Conservation (phyloP, 345 rosid genomes). For the Gossypium anomalum region DNA sequence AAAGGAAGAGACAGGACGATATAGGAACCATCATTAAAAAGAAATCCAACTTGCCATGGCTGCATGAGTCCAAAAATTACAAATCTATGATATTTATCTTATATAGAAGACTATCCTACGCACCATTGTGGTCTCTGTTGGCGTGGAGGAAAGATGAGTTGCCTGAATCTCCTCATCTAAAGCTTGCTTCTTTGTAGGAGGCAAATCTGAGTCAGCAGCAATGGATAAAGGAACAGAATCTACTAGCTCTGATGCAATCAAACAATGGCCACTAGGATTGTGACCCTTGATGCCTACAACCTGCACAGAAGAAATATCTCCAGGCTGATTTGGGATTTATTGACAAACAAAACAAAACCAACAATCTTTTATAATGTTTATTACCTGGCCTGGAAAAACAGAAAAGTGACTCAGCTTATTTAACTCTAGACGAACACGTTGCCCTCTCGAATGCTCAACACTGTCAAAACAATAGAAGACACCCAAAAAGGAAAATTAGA, state of each 20-base stretch:
- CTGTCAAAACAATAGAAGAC: slow-evolving; percentile 33
- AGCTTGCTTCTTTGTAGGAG: slow-evolving; percentile 73
- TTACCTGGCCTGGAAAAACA: slow-evolving; percentile 96
- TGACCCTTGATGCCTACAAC: slow-evolving; percentile 83
- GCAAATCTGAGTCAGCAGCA: slow-evolving; percentile 36
- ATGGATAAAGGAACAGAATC: slow-evolving; percentile 56
- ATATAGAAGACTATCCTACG: slow-evolving; percentile 28
- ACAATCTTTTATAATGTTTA: slow-evolving; percentile 8
- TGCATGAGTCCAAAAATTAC: not conserved
- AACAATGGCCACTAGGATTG: slow-evolving; percentile 95
- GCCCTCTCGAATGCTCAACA: slow-evolving; percentile 81
- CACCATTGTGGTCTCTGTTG: slow-evolving; percentile 59
- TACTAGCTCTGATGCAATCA: slow-evolving; percentile 68
- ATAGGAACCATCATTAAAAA: not conserved
- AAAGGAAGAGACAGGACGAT: not conserved
- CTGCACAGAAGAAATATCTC: slow-evolving; percentile 39
- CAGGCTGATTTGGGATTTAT: slow-evolving; percentile 18
- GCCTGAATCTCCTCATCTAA: slow-evolving; percentile 49
- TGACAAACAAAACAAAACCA: slow-evolving; percentile 7
- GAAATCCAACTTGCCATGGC: not conserved
- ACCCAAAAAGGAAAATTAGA: not conserved
- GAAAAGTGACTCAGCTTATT: slow-evolving; percentile 66
- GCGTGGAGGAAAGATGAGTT: slow-evolving; percentile 25
- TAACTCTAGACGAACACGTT: slow-evolving; percentile 70
- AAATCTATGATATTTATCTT: slow-evolving; percentile 9